Conservation (phyloP, 371 early-diverging fungal species). For the Apophysomyces ossiformis region DNA sequence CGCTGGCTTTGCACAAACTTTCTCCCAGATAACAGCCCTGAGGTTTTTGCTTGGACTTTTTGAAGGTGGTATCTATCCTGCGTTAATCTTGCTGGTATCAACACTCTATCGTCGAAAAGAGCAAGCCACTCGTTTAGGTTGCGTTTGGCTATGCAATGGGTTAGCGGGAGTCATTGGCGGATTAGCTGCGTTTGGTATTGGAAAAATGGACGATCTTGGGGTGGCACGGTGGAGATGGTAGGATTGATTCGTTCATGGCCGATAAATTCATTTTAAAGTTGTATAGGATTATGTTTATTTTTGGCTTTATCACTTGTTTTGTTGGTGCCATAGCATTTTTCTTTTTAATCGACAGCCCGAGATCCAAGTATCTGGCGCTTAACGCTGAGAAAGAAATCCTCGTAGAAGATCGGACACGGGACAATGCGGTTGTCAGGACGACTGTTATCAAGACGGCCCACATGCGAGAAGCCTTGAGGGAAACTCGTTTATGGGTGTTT, state of each 20-base stretch:
- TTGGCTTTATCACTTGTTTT: slow-evolving; percentile 24
- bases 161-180: slow-evolving; percentile 60
- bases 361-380: slow-evolving; percentile 28
- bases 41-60: slow-evolving; percentile 40
- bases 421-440: slow-evolving; percentile 46
- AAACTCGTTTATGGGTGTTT: slow-evolving; percentile 41
- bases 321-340: slow-evolving; percentile 34
- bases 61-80: slow-evolving; percentile 34
- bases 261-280: neutral
- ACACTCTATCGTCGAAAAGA: slow-evolving; percentile 31
- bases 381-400: slow-evolving; percentile 43
- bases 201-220: slow-evolving; percentile 44
- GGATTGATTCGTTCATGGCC: slow-evolving; percentile 17
- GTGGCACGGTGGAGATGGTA: slow-evolving; percentile 58
- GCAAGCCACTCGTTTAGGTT: slow-evolving; percentile 27
- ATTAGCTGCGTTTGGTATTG: slow-evolving; percentile 59
- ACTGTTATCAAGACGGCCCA: slow-evolving; percentile 38
- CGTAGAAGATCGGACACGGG: slow-evolving; percentile 45
- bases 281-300: slow-evolving; percentile 33
- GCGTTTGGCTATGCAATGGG: slow-evolving; percentile 30
- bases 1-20: slow-evolving; percentile 30
- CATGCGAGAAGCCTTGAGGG: slow-evolving; percentile 39
- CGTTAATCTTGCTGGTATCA: slow-evolving; percentile 25
- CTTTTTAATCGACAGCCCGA: slow-evolving; percentile 45
- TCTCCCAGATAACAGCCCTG: slow-evolving; percentile 42